Base-by-base conservation (phyloP, 1,284 basidiomycete genomes). In the Leccinum fuscescens region DNA sequence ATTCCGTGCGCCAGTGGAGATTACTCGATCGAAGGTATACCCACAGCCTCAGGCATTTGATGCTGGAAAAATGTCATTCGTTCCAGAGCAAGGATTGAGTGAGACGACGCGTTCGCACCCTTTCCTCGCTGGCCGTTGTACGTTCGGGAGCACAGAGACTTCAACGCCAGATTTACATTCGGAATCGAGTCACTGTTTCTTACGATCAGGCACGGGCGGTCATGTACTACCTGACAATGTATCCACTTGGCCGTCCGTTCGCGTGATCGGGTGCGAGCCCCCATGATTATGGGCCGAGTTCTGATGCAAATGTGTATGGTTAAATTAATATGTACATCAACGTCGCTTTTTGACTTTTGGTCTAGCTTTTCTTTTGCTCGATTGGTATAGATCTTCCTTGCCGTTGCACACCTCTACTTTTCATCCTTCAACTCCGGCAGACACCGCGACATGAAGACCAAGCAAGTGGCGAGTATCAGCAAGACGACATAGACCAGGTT, bases 401-500 rank as follows among this genome's bases (percentile, higher is more conserved):
- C 31, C 4, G 4, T 5, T 12, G 9, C 20, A 9, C 29, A 22
- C 8, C 1, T 8, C 50, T 60, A 55, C 29, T 61, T 20, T 14
- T 61, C 49, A 4, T 62, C 55, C 35, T 31, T 59, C 54, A 62
- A 33, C 1, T 72, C 69, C 17, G 67, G 68, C 31, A 69, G 54
- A 49, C n/a, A 52, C 35, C 15, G 66, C 20, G 70, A 70, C 46
- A 72, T 22, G 11, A 63, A 14, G 6, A 70, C 66, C 44, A 70
- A 55, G 20, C 58, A 9, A 27, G 66, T 68, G 12, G 64, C 39
- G 53, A 76, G 46, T 0, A 61, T 11, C 1, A 64, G 55, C 22
- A 79, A 51, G 20, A 75, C 35, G 31, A 69, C 56, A 55, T 78
- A 80, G 6, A 78, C 69, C 14, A 72, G 57, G 51, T 76, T 75